These are phyloP conservation scores for Pyrenophora tritici-repentis DNA, from an alignment of 2,329 filamentous ascomycete species.

Conservation along the genomic window DNA sequence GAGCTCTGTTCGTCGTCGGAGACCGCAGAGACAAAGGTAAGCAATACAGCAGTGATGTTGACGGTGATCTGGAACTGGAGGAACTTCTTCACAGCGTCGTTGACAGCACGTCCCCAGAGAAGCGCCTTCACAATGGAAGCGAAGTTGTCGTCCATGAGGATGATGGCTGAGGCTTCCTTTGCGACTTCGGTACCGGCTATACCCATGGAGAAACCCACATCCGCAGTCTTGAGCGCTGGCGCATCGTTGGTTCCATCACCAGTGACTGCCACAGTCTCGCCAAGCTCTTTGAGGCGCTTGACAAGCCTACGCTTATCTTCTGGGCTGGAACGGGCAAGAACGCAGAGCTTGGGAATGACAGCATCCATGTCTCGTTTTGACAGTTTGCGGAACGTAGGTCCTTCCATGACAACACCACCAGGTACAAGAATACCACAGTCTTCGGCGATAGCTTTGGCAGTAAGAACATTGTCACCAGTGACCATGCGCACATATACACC, in stretches of 20 bases:
- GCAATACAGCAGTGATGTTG: constrained; percentile 85
- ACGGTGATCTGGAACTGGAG: constrained; percentile 74
- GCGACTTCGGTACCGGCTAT: constrained; percentile 83
- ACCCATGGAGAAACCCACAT: constrained; percentile 86
- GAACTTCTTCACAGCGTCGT: constrained; percentile 52
- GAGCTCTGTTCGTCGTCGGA: constrained; percentile 70
- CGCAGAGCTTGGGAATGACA: constrained; percentile 66
- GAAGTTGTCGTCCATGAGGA: constrained; percentile 88
- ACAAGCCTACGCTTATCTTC: constrained; percentile 72
- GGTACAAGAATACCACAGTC: constrained; percentile 78
- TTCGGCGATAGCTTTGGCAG: constrained; percentile 76
- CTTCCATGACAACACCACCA: constrained; percentile 75
- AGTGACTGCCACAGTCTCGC: constrained; percentile 80
- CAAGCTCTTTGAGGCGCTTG: constrained; percentile 66
- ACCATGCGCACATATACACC: constrained; percentile 85
- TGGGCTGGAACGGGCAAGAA: constrained; percentile 70
- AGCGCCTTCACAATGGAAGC: constrained; percentile 83
- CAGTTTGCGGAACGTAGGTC: constrained; percentile 76
- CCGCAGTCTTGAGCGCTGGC: constrained; percentile 77
- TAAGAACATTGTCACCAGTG: constrained; percentile 80
- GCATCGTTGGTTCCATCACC: constrained; percentile 86
- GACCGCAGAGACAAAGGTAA: constrained; percentile 88
- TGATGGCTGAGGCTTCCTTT: constrained; percentile 83
- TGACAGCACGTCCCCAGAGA: constrained; percentile 68
- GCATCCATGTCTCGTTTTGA: constrained; percentile 62